phyloP scores from a whole-genome alignment of 495 filamentous ascomycete species.

The Aspergillus heteromorphus region DNA sequence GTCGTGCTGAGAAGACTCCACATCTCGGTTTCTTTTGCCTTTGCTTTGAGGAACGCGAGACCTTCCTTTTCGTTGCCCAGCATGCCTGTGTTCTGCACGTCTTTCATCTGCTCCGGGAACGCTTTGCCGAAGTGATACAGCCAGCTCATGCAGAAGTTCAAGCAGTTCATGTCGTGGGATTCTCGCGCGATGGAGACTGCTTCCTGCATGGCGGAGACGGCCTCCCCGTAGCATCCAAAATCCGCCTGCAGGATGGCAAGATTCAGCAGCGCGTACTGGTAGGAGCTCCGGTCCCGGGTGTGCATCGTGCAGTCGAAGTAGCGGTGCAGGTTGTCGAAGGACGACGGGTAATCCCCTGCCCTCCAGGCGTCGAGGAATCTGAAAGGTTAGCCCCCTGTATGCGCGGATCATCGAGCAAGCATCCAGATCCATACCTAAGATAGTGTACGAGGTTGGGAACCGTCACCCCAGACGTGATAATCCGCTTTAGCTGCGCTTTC shows the following conservation, averaged over 20 bases:
- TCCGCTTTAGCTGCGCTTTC: slow-evolving; percentile 55
- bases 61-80: slow-evolving; percentile 76
- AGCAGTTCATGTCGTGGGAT: slow-evolving; percentile 83
- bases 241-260: slow-evolving; percentile 90
- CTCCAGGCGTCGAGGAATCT: slow-evolving; percentile 88
- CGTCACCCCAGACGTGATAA: slow-evolving; percentile 60
- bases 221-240: slow-evolving; percentile 87
- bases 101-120: slow-evolving; percentile 69
- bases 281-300: slow-evolving; percentile 74
- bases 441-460: slow-evolving; percentile 74
- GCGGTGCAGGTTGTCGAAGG: slow-evolving; percentile 86
- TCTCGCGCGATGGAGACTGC: slow-evolving; percentile 87
- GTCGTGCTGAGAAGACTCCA: slow-evolving; percentile 83
- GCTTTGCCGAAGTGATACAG: slow-evolving; percentile 90
- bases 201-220: slow-evolving; percentile 88
- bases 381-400: neutral
- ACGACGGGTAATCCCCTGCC: slow-evolving; percentile 81
- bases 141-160: slow-evolving; percentile 96
- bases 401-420: neutral
- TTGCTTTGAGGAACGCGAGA: slow-evolving; percentile 76
- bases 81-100: slow-evolving; percentile 65
- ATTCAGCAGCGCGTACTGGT: slow-evolving; percentile 95
- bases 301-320: slow-evolving; percentile 99
- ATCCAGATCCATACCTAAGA: slow-evolving; percentile 50
- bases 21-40: slow-evolving; percentile 83